Conservation (phyloP, 352 stramenopile species). For the Phytophthora nicotianae region DNA sequence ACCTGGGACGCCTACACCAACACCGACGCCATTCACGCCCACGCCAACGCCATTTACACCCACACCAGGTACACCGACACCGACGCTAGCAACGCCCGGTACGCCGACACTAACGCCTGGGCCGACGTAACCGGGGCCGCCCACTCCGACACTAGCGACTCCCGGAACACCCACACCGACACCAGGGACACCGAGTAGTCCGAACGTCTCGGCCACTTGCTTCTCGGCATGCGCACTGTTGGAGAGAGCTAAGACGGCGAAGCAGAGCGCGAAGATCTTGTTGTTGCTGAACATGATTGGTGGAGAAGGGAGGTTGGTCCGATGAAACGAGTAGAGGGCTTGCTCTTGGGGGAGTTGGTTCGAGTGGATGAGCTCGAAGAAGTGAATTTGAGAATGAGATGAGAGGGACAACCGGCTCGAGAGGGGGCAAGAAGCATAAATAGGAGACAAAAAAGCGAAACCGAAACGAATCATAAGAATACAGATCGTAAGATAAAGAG, state of each 20-base stretch:
- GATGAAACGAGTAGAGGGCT: background rate
- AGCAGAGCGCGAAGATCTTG: constrained; percentile 2
- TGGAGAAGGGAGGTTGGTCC: background rate
- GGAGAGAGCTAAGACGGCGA: background rate
- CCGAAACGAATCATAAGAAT: too few relatives aligned
- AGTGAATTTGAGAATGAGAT: constrained; percentile 3
- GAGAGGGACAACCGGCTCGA: too few relatives aligned
- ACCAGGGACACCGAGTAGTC: background rate
- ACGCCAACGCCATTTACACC: background rate
- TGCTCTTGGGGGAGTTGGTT: constrained; percentile 4
- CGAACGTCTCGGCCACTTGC: constrained; percentile 4
- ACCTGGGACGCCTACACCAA: background rate
- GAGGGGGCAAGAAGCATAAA: too few relatives aligned
- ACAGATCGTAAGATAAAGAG: too few relatives aligned
- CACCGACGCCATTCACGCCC: constrained; percentile 1
- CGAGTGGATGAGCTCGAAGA: background rate
- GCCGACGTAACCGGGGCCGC: background rate
- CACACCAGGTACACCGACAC: background rate
- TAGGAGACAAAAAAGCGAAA: too few relatives aligned
- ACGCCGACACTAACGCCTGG: background rate
- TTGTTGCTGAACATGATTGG: constrained; percentile 2
- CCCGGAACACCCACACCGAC: background rate
- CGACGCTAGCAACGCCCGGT: background rate
- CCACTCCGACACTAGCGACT: background rate
- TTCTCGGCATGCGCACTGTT: background rate